A percentile compares a stretch with the other conserved stretches of the same genome.
phyloP scores from a whole-genome alignment of 2,329 filamentous ascomycete species.

The Fusarium irregulare region DNA sequence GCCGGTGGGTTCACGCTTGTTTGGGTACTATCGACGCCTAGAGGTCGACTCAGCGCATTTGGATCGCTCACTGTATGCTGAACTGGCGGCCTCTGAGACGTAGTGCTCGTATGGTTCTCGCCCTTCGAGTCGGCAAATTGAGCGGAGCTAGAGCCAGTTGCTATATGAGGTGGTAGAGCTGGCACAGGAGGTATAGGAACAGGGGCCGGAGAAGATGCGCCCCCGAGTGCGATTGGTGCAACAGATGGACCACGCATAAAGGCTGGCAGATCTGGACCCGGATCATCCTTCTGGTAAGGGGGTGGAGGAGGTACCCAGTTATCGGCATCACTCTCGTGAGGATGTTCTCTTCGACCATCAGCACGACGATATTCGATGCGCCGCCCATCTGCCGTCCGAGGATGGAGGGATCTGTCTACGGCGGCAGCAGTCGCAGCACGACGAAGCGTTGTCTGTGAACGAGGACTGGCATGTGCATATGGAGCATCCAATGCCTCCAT shows the following conservation, averaged over 20 bases:
- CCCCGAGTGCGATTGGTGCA: constrained; percentile 48
- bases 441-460: constrained; percentile 75
- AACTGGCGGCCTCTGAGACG: constrained; percentile 40
- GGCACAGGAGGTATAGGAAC: constrained; percentile 11
- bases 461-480: constrained; percentile 78
- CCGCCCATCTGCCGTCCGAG: constrained; percentile 64
- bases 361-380: constrained; percentile 73
- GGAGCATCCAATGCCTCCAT: constrained; percentile 75
- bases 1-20: constrained; percentile 50
- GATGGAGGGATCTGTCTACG: constrained; percentile 74
- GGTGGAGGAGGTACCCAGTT: constrained; percentile 90
- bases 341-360: constrained; percentile 76
- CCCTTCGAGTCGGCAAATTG: constrained; percentile 9
- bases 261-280: constrained; percentile 62
- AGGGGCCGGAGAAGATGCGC: constrained; percentile 44
- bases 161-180: constrained; percentile 13
- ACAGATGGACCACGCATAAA: constrained; percentile 65
- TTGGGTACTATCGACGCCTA: constrained; percentile 42
- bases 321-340: constrained; percentile 88
- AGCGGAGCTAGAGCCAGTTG: background rate
- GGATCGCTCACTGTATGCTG: constrained; percentile 54
- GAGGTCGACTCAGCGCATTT: constrained; percentile 44
- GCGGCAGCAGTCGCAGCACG: constrained; percentile 82
- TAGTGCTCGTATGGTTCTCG: constrained; percentile 16
- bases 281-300: constrained; percentile 77